A percentile compares a stretch with the other conserved stretches of the same genome.
phyloP scores from a whole-genome alignment of 768 basidiomycete species.

The Lactarius tabidus region DNA sequence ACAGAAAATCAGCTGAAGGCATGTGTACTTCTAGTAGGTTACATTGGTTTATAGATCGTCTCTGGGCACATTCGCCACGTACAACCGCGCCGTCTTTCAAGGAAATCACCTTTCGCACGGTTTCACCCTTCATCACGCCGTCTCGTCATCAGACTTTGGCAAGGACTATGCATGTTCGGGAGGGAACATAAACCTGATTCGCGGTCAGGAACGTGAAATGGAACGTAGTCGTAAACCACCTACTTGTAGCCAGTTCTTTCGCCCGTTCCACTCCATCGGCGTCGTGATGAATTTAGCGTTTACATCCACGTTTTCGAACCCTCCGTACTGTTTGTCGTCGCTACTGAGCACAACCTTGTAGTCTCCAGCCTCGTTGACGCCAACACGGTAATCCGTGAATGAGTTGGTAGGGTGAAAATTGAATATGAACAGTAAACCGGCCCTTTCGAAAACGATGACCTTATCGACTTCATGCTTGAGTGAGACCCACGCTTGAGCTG shows the following conservation, averaged over 20 bases:
- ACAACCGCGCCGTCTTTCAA: constrained; percentile 4
- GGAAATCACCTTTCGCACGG: not conserved
- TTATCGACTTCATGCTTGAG: constrained; percentile 94
- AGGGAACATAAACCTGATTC: constrained; percentile 64
- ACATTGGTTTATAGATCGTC: constrained; percentile 12
- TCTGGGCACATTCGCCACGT: not conserved
- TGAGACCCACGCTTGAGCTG: constrained; percentile 86
- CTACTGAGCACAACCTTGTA: constrained; percentile 77
- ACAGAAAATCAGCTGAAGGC: constrained; percentile 24
- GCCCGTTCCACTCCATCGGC: constrained; percentile 85
- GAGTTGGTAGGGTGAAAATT: constrained; percentile 94
- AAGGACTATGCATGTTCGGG: constrained; percentile 63
- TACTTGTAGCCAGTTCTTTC: constrained; percentile 88
- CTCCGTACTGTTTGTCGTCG: constrained; percentile 87
- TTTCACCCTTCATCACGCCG: not conserved
- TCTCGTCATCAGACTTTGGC: constrained; percentile 36
- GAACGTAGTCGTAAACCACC: constrained; percentile 24
- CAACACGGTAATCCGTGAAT: constrained; percentile 91
- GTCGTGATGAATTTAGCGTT: constrained; percentile 73
- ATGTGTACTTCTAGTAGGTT: constrained; percentile 4
- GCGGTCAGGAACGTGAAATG: constrained; percentile 2
- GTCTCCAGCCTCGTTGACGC: constrained; percentile 80
- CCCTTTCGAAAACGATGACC: constrained; percentile 90
- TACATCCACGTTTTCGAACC: constrained; percentile 74
- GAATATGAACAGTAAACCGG: constrained; percentile 91